These are phyloP conservation scores for Candida sojae DNA, from an alignment of 1,139 yeast species.

Conservation along the genomic window DNA sequence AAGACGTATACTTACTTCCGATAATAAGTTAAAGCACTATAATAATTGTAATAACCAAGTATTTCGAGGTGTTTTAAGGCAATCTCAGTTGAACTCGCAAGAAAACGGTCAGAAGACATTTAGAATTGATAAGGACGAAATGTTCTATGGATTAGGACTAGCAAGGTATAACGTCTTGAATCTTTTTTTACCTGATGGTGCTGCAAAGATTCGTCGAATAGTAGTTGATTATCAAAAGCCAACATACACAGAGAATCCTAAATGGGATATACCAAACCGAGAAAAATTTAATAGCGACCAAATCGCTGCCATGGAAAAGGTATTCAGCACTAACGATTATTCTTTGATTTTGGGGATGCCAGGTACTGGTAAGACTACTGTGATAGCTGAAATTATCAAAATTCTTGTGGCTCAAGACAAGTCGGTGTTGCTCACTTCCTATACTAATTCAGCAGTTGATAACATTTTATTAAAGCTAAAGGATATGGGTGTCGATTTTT, in stretches of 20 bases:
- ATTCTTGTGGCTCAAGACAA: constrained; percentile 60
- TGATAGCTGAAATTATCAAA: constrained; percentile 74
- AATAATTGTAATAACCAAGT: constrained; percentile 47
- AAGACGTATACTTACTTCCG: constrained; percentile 52
- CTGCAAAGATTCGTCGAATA: constrained; percentile 50
- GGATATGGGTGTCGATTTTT: constrained; percentile 45
- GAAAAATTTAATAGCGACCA: constrained; percentile 62
- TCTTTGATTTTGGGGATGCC: constrained; percentile 94
- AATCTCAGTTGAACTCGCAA: constrained; percentile 9
- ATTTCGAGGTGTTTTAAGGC: constrained; percentile 47
- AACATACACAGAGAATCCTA: constrained; percentile 12
- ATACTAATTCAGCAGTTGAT: constrained; percentile 96
- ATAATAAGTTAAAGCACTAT: constrained; percentile 42
- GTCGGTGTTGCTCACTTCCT: constrained; percentile 76
- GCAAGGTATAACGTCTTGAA: constrained; percentile 78
- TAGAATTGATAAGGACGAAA: constrained; percentile 80
- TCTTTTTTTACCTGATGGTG: constrained; percentile 60
- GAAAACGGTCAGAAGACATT: constrained; percentile 27
- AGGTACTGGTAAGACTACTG: constrained; percentile 97
- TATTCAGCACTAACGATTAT: constrained; percentile 69
- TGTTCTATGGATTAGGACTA: constrained; percentile 70
- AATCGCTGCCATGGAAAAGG: constrained; percentile 62
- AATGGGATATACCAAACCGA: background rate
- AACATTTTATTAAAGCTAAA: constrained; percentile 77
- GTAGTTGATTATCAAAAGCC: constrained; percentile 60